These are phyloP conservation scores for Vitis cinerea DNA, from an alignment of 164 flowering plant genomes.

Conservation along the genomic window DNA sequence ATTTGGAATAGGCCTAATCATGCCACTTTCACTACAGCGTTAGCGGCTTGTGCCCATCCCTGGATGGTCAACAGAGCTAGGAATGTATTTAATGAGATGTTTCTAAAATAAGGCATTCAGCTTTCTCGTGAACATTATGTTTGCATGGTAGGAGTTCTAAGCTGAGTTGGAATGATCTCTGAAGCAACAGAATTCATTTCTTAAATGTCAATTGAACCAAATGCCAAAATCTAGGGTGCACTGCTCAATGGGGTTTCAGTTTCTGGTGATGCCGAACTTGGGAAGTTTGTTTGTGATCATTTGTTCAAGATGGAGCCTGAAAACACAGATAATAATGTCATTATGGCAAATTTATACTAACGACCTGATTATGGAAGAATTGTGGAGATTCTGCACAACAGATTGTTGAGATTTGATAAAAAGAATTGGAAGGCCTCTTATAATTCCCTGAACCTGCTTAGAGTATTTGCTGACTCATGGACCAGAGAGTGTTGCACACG, in stretches of 20 bases:
- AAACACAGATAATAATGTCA: conserved; percentile 60
- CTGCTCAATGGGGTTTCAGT: conserved; percentile 72
- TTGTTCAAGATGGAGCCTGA: conserved; percentile 76
- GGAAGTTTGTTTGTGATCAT: conserved; percentile 50
- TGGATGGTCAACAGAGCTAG: conserved; percentile 63
- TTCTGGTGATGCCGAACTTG: conserved; percentile 61
- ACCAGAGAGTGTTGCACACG: conserved; percentile 29
- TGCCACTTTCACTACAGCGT: conserved; percentile 68
- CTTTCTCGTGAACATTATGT: conserved; percentile 78
- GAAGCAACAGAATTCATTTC: conserved; percentile 63
- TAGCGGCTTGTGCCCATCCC: conserved; percentile 78
- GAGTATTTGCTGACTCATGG: conserved; percentile 37
- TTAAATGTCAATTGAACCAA: conserved; percentile 72
- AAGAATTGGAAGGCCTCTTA: conserved; percentile 28
- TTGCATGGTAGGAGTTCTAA: conserved; percentile 73
- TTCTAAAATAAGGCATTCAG: conserved; percentile 38
- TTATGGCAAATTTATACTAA: conserved; percentile 78
- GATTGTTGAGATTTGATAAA: conserved; percentile 25
- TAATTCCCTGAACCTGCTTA: conserved; percentile 25
- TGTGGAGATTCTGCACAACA: conserved; percentile 29
- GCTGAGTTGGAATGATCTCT: conserved; percentile 43
- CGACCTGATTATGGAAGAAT: conserved; percentile 33
- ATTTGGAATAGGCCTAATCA: conserved; percentile 57
- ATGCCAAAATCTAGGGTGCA: conserved; percentile 79
- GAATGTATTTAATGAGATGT: conserved; percentile 50